Evolutionary conservation across 116 monocot species (phyloP).

Genomic region (Trichopus zeylanicus): DNA sequence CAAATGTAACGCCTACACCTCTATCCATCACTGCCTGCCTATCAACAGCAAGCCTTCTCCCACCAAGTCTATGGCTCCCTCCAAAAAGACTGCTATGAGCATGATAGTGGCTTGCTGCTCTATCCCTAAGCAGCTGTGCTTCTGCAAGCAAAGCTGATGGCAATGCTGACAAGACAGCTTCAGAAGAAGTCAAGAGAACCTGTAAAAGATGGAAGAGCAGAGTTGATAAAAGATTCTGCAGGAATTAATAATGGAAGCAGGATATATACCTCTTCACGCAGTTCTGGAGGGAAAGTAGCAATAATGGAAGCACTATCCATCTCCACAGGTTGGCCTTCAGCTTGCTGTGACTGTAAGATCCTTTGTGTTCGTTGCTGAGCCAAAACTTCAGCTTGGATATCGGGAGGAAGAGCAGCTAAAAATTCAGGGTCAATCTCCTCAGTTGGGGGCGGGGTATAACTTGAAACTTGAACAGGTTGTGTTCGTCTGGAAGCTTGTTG

Average conservation of each 20-base stretch:
- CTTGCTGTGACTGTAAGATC: slow-evolving; percentile 27
- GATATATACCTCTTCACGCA: slow-evolving; percentile 60
- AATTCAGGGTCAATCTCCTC: slow-evolving; percentile 81
- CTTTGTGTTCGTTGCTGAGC: slow-evolving; percentile 59
- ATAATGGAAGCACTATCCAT: slow-evolving; percentile 85
- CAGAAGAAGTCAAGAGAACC: slow-evolving; percentile 74
- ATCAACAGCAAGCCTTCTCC: slow-evolving; percentile 45
- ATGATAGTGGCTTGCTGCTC: slow-evolving; percentile 47
- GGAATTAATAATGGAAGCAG: not conserved
- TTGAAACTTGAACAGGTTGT: slow-evolving; percentile 23
- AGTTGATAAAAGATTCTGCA: slow-evolving; percentile 1
- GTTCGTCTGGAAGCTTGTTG: slow-evolving; percentile 28
- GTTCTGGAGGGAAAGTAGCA: slow-evolving; percentile 69
- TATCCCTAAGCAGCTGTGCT: slow-evolving; percentile 60
- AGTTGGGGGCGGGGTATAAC: slow-evolving; percentile 30
- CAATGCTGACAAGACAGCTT: slow-evolving; percentile 62
- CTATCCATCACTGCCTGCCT: slow-evolving; percentile 52
- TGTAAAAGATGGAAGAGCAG: slow-evolving; percentile 8
- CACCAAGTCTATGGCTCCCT: slow-evolving; percentile 53
- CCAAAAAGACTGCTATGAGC: slow-evolving; percentile 50
- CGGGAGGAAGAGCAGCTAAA: slow-evolving; percentile 73
- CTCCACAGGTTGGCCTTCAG: slow-evolving; percentile 52
- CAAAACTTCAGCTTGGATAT: slow-evolving; percentile 70
- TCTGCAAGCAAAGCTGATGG: slow-evolving; percentile 73
- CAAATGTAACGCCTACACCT: slow-evolving; percentile 48